Percentiles rank a stretch among this genome's conserved stretches.
Evolutionary conservation across 208 protist species (phyloP).

Genomic region (Sergeia podlipaevii): DNA sequence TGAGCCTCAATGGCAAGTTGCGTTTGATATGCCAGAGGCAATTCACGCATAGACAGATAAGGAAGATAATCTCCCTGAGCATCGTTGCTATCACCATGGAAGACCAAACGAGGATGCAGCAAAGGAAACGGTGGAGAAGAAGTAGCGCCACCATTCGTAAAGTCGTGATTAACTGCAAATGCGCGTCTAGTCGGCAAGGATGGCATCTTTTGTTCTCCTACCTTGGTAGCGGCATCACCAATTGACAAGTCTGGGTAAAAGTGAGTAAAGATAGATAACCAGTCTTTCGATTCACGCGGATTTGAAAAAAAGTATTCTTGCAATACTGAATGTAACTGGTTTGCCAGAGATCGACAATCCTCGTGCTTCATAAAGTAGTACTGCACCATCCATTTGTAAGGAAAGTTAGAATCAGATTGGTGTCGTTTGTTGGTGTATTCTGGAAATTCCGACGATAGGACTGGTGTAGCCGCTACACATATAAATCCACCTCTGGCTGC

Average conservation of each 20-base stretch:
- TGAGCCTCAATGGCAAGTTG: slow-evolving; percentile 13
- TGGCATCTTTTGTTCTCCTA: neutral
- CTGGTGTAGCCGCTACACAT: slow-evolving; percentile 38
- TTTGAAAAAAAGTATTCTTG: neutral
- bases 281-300: neutral
- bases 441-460: slow-evolving; percentile 31
- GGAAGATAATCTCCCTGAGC: slow-evolving; percentile 11
- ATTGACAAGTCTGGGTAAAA: neutral
- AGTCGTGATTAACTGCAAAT: too few species aligned
- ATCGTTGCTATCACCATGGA: neutral
- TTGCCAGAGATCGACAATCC: neutral
- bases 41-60: slow-evolving; percentile 13
- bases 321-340: slow-evolving; percentile 10
- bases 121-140: slow-evolving; percentile 16
- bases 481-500: slow-evolving; percentile 39
- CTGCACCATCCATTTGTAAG: slow-evolving; percentile 48
- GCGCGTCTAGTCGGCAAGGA: too few species aligned
- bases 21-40: slow-evolving; percentile 12
- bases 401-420: slow-evolving; percentile 54
- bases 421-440: slow-evolving; percentile 44
- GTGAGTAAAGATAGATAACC: neutral
- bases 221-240: neutral
- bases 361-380: slow-evolving; percentile 38
- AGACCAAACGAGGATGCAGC: slow-evolving; percentile 19
- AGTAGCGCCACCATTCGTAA: neutral